Base-by-base conservation (phyloP, 768 basidiomycete genomes). In the Russula sp. region DNA sequence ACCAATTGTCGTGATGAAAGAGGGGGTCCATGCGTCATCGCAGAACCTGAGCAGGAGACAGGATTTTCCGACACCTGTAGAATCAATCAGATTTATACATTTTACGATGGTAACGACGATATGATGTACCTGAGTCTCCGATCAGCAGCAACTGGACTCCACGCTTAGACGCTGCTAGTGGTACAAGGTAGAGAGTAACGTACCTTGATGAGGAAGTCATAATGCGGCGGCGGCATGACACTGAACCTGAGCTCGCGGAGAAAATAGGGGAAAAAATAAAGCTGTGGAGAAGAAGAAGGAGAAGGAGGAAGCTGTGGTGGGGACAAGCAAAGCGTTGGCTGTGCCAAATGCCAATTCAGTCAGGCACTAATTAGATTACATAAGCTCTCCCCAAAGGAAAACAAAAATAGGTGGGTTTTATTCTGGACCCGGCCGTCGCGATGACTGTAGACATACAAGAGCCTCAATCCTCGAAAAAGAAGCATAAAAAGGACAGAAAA, bases 1-100 rank as follows among this genome's bases (percentile, higher is more conserved):
- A 64, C 96, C 97, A 76, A 99, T 99, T 62, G 97, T 99, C 62
- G 95, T 98, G 78, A 98, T 98, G 81, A 98, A 98, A 50, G 92
- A 94, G 54, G 95, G 95, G 38, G 97, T 98, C 94, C 95, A 99
- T 68, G 95, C 92, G 77, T 99, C 97, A 80, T 98, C 97, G 75
- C 94, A 98, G 85, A 99, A 99, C 69, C 94, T 89, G 66, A 94
- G 84, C 58, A 94, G 81, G n/a, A 94, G 82, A 79, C 92, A 94
- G 30, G 95, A 98, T 82, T 99, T 95, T 67, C 96, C 94, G 71
- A 97, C 95, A 78, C 94, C 94, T 88, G 46, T 32, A 51, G 5
- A 44, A 14, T 32, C 26, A 24, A 48, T 18, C 16, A n/a, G 13
- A n/a, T 22, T 36, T 7, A 11, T 18, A n/a, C 28, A 26, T 24